Conservation (phyloP, 2,329 filamentous ascomycete species). For the Aspergillus latus region DNA sequence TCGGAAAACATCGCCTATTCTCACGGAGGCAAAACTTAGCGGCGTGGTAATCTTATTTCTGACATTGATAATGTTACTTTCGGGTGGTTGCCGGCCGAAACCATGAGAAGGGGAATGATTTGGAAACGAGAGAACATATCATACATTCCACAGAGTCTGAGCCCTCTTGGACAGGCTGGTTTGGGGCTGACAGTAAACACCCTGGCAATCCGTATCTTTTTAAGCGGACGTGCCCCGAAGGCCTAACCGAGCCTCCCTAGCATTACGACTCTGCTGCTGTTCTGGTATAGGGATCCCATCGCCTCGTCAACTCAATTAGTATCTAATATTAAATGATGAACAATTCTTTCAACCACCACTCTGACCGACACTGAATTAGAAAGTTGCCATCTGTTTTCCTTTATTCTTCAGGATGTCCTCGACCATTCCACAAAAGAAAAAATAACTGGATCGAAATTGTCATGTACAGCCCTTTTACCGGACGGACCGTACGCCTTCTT, state of each 20-base stretch:
- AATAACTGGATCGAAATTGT: not conserved
- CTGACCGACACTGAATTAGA: not conserved
- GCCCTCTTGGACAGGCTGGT: not conserved
- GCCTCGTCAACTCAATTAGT: not conserved
- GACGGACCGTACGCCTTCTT: slow-evolving; percentile 11
- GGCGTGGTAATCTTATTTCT: not conserved
- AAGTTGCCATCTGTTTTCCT: not conserved
- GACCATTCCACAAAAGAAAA: not conserved
- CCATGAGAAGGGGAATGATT: slow-evolving; percentile 1
- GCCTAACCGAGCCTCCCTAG: slow-evolving; percentile 13
- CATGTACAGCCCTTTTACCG: slow-evolving; percentile 6
- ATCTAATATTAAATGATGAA: not conserved
- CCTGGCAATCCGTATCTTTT: not conserved
- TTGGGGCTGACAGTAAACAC: not conserved
- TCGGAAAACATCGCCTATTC: not conserved
- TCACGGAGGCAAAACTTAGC: not conserved
- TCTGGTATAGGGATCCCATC: slow-evolving; percentile 11
- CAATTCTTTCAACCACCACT: not conserved
- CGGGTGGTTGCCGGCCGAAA: slow-evolving; percentile 6
- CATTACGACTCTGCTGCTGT: slow-evolving; percentile 6
- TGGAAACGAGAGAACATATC: not conserved
- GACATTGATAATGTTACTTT: slow-evolving; percentile 3
- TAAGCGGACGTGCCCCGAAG: not conserved
- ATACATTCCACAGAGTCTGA: slow-evolving; percentile 7
- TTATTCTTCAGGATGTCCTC: not conserved